Base-by-base conservation (phyloP, 441 rosid genomes). In the Erodium moschatum region DNA sequence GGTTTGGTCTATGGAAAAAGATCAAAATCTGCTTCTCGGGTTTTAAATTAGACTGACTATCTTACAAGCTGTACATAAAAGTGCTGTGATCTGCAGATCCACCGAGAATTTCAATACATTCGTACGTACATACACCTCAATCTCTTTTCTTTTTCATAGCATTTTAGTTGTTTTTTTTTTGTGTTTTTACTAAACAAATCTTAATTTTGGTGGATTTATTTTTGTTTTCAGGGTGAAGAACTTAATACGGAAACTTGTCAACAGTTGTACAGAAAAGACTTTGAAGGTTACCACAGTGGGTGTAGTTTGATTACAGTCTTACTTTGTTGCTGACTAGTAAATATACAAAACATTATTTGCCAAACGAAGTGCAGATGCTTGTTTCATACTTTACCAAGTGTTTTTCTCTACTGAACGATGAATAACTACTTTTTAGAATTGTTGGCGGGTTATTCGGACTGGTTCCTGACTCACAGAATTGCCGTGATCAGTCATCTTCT, bases 1-100 rank as follows among this genome's bases (percentile, higher is more conserved):
- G 86, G 92, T 76, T n/a, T 87, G 69, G 74, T 82, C 21, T 78
- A 76, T 50, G 84, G 83, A 15, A 87, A 86, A 81, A 84, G 84
- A 77, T 73, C 79, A 69, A 84, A 80, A 73, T 74, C 65, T 0
- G 58, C 78, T 5, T 78, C 82, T 61, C 71, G 80, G 80, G 74
- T 35, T 35, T 68, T 4, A 69, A 67, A 76, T 73, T 72, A 71
- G 80, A 73, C 60, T 75, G 84, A 79, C 86, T 72, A 67, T 21
- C 27, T 65, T 42, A 13, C 50, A 38, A n/a, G n/a, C 20, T 65
- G 44, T 6, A 56, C 8, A 18, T 35, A 9, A 15, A 18, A 54
- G 31, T 27, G 2, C 15, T 11, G 38, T 65, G 42, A 24, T 70
- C 52, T 16, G 33, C 18, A 2, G 48, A 52, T 9, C 20, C 54